Base-by-base conservation (phyloP, 805 yeast genomes). In the Hanseniaspora mollemarum region DNA sequence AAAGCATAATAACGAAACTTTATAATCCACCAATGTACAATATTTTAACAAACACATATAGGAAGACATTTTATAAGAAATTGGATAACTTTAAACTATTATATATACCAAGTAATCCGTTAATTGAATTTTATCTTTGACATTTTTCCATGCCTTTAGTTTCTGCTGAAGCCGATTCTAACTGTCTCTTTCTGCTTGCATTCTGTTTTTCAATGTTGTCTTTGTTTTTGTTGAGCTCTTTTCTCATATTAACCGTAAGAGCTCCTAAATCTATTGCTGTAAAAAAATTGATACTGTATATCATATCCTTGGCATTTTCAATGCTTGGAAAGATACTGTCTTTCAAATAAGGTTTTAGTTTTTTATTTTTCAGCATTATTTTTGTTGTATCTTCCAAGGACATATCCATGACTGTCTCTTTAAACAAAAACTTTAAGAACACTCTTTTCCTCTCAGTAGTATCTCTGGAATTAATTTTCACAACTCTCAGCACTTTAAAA, bases 201-300 rank as follows among this genome's bases (percentile, higher is more conserved):
- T 49, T 42, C 35, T 56, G 28, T 25, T 58, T 58, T 13, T 43
- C 53, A 56, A 29, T 42, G 55, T 32, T 42, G 54, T 52, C 55
- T 50, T 43, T 55, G 59, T 33, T 53, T 64, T 43, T 56, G 49
- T 65, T 60, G 53, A 80, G 62, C 15, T 66, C 69, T 4, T 69
- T 73, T 66, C 97, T 75, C 94, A 88, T 83, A 1, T 69, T 75
- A 35, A 86, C 95, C 0, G 97, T 88, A 52, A 90, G 62, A 2
- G 74, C 72, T 41, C 96, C 96, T 44, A 90, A 63, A 0, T 94
- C 94, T 54, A 90, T 87, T 1, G 96, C 96, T 0, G 96, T 90
- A 64, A 90, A 90, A 62, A 74, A 90, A 61, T 90, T 90, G 61
- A 87, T 87, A 1, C 94, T 74, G 62, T 88, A 90, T 53, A 90